Conservation (phyloP, 1,284 basidiomycete genomes). For the Cryptococcus maquisensis region DNA sequence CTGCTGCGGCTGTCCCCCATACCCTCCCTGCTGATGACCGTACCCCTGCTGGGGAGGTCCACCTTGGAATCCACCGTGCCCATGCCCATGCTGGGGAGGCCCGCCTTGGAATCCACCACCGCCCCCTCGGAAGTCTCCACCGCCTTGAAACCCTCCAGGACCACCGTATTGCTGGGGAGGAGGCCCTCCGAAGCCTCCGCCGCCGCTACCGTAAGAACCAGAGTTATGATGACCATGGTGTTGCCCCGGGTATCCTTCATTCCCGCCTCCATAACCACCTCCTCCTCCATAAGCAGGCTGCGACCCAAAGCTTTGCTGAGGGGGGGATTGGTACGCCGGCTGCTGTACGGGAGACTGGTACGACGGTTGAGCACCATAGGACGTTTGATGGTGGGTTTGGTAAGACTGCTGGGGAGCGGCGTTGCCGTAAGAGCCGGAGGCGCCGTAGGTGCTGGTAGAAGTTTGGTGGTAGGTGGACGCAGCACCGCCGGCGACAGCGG, state of each 20-base stretch:
- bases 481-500: too few species aligned
- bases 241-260: constrained; percentile 10
- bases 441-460: neutral
- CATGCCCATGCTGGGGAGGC: constrained; percentile 2
- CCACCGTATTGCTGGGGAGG: neutral
- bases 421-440: neutral
- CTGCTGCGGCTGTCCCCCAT: constrained; percentile 10
- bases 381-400: constrained; percentile 4
- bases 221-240: neutral
- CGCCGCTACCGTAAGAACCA: constrained; percentile 1
- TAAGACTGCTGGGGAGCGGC: neutral
- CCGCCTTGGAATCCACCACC: neutral
- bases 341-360: constrained; percentile 7
- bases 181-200: neutral
- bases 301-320: neutral
- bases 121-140: neutral
- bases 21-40: constrained; percentile 1
- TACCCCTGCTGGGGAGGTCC: constrained; percentile 4
- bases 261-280: neutral
- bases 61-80: neutral
- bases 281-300: neutral
- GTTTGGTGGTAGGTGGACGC: neutral
- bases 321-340: constrained; percentile 1
- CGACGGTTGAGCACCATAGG: constrained; percentile 1
- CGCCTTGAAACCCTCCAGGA: neutral